Base-by-base conservation (phyloP, 495 filamentous ascomycete species). In the Filosporella fistucella region DNA sequence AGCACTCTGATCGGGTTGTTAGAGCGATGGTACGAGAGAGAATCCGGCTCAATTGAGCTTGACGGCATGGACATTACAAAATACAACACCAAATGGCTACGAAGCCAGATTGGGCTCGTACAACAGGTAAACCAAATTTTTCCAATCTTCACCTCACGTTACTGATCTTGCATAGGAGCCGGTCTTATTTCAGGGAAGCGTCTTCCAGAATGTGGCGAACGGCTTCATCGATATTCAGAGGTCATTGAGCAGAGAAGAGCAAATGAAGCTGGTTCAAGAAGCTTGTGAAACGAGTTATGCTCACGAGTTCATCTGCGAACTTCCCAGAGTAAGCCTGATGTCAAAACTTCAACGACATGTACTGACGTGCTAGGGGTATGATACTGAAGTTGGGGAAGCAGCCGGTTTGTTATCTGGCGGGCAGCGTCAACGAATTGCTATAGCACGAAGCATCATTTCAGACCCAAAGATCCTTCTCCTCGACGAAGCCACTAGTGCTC, bases 401-500 rank as follows among this genome's bases (percentile, higher is more conserved):
- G 72, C 70, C 12, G 64, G 66, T n/a, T 55, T 71, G 20, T 61
- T 55, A 5, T 47, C 42, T 9, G 78, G 78, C 22, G 80, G 80
- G 2, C 79, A 87, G 52, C 75, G 75, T 36, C 82, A 87, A 49
- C 65, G 82, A 16, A 61, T 86, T 5, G 71, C 81, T 2, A 69
- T 87, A 40, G 83, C 83, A 3, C 67, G 82, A 16, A 85, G 86
- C 1, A 68, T 91, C 14, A 74, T 91, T 6, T 75, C 84, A 12
- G 74, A 82, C 26, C 85, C 88, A 3, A 64, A 69, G 36, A 65
- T 93, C 22, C 62, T 91, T 49, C 64, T 93, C 24, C 70, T 91
- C 3, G 87, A 91, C 55, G 87, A 91, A 62, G 83, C 86, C 0
- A 91, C 87, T 4, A 78, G 72, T 43, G 78, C 81, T 11, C 65